phyloP scores from a whole-genome alignment of 2,329 filamentous ascomycete genomes.

The Aspergillus sergii region DNA sequence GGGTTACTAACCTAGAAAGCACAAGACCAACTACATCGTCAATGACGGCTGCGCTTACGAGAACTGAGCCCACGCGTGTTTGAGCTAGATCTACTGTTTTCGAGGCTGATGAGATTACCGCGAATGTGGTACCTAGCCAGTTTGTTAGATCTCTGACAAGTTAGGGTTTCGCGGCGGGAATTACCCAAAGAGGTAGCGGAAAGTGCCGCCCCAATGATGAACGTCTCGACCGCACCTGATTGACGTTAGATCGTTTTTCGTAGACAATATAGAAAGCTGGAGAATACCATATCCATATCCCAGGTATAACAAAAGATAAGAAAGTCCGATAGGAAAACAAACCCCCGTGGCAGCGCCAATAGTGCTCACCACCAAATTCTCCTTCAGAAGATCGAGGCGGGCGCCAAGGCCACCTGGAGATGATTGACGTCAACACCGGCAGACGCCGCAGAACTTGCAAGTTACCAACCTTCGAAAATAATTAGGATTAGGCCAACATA shows the following conservation, averaged over 20 bases:
- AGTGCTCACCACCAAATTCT: slow-evolving; percentile 48
- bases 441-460: neutral
- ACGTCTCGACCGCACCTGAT: slow-evolving; percentile 34
- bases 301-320: slow-evolving; percentile 47
- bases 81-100: slow-evolving; percentile 45
- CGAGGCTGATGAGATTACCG: slow-evolving; percentile 32
- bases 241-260: neutral
- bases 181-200: slow-evolving; percentile 34
- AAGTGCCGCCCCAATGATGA: slow-evolving; percentile 33
- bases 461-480: slow-evolving; percentile 47
- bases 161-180: neutral
- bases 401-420: slow-evolving; percentile 48
- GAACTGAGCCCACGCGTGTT: slow-evolving; percentile 48
- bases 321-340: slow-evolving; percentile 50
- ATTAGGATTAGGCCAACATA: slow-evolving; percentile 55
- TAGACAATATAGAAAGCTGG: neutral
- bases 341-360: slow-evolving; percentile 49
- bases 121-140: slow-evolving; percentile 30
- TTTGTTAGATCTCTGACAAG: neutral
- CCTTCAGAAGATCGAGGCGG: slow-evolving; percentile 50
- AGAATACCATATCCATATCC: slow-evolving; percentile 46
- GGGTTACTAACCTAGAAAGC: slow-evolving; percentile 28
- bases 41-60: slow-evolving; percentile 51
- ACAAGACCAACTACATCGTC: slow-evolving; percentile 52
- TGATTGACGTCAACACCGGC: slow-evolving; percentile 11